Evolutionary conservation across 345 rosid species (phyloP).

Genomic region (Leavenworthia alabamica): DNA sequence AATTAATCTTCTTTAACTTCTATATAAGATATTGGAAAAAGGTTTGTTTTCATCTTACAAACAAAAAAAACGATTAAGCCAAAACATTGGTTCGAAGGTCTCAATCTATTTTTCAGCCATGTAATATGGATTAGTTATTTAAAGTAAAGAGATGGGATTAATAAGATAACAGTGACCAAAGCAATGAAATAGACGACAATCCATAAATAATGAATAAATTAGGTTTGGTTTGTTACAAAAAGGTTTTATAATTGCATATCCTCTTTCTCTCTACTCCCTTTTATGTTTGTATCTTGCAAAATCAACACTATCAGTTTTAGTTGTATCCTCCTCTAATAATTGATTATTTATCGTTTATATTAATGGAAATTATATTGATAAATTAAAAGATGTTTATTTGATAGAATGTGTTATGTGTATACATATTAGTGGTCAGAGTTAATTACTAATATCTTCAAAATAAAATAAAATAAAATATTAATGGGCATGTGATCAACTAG

Average conservation of each 20-base stretch:
- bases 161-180: not conserved
- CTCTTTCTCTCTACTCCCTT: too few species aligned
- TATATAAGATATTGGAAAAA: not conserved
- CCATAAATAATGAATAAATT: not conserved
- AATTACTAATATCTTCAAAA: not conserved
- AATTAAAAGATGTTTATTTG: not conserved
- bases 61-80: not conserved
- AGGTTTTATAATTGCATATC: not conserved
- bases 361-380: too few species aligned
- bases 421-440: not conserved
- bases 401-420: not conserved
- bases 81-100: not conserved
- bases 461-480: not conserved
- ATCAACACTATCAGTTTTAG: too few species aligned
- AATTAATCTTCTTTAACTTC: not conserved
- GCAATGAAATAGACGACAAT: not conserved
- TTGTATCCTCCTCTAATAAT: too few species aligned
- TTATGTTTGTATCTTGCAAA: too few species aligned
- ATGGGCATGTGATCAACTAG: conserved; percentile 12
- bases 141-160: not conserved
- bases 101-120: not conserved
- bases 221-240: not conserved
- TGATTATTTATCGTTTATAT: too few species aligned
- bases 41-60: not conserved
- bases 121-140: not conserved